Evolutionary conservation across 2,329 filamentous ascomycete species (phyloP).

Genomic region (Alternaria rosae): DNA sequence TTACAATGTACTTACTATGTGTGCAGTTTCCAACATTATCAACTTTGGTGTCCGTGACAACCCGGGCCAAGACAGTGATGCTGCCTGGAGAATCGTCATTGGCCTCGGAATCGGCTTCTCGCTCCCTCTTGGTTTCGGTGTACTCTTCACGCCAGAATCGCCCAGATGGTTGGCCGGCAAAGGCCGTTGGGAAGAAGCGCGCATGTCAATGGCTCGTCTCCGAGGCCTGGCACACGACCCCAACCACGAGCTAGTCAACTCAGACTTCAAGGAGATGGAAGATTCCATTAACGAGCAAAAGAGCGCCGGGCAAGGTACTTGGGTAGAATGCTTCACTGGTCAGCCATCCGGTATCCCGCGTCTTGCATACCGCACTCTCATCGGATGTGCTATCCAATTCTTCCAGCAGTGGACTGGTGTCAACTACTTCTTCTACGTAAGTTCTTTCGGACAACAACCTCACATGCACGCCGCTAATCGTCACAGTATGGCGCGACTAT

Average conservation of each 20-base stretch:
- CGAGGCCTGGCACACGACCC: conserved; percentile 60
- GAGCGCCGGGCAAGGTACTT: conserved; percentile 38
- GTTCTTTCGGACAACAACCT: not conserved
- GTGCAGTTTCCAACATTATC: conserved; percentile 38
- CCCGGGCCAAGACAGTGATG: conserved; percentile 46
- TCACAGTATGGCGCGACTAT: conserved; percentile 69
- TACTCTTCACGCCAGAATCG: conserved; percentile 41
- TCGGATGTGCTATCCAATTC: conserved; percentile 41
- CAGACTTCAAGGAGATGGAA: conserved; percentile 58
- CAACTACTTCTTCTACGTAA: conserved; percentile 60
- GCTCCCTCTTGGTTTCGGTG: conserved; percentile 39
- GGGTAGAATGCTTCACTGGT: conserved; percentile 43
- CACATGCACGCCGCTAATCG: conserved; percentile 35
- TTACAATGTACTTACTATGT: not conserved
- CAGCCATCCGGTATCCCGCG: conserved; percentile 50
- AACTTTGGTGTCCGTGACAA: conserved; percentile 54
- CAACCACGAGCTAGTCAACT: conserved; percentile 55
- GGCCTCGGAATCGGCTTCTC: conserved; percentile 44
- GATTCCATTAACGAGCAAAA: conserved; percentile 38
- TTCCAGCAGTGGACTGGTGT: conserved; percentile 51
- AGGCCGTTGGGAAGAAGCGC: conserved; percentile 58
- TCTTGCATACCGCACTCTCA: conserved; percentile 45
- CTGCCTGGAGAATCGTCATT: conserved; percentile 46
- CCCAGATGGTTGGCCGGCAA: conserved; percentile 57
- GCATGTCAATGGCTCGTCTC: conserved; percentile 61